Conservation (phyloP, 2,329 filamentous ascomycete genomes). For the Hymenoscyphus albidus region DNA sequence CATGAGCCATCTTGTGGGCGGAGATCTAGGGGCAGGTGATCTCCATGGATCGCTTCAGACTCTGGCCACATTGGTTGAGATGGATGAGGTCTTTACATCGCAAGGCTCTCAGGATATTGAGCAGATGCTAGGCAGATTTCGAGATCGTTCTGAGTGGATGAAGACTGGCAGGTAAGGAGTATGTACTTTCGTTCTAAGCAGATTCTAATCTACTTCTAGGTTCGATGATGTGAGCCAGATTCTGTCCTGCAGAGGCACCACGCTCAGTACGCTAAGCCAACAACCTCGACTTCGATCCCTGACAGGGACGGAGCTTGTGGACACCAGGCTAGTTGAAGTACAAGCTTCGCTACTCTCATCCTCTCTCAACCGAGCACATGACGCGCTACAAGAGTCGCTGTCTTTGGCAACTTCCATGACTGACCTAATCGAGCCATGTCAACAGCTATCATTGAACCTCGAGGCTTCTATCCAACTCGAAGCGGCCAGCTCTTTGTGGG, state of each 20-base stretch:
- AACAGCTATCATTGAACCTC: conserved; percentile 67
- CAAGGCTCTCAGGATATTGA: conserved; percentile 57
- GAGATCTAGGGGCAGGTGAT: conserved; percentile 47
- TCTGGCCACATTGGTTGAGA: conserved; percentile 72
- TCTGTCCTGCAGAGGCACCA: conserved; percentile 76
- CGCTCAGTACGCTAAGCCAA: conserved; percentile 74
- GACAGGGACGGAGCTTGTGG: conserved; percentile 56
- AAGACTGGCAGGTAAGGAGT: conserved; percentile 66
- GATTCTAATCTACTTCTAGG: conserved; percentile 41
- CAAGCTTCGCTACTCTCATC: conserved; percentile 74
- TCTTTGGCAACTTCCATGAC: conserved; percentile 81
- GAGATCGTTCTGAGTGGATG: conserved; percentile 72
- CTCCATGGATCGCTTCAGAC: conserved; percentile 56
- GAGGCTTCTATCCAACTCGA: conserved; percentile 77
- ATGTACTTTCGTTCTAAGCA: not conserved
- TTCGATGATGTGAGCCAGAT: conserved; percentile 77
- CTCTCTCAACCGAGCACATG: conserved; percentile 72
- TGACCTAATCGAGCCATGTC: conserved; percentile 67
- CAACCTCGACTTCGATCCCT: conserved; percentile 59
- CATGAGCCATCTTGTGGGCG: conserved; percentile 53
- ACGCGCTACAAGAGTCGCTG: conserved; percentile 79
- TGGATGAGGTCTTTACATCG: conserved; percentile 71
- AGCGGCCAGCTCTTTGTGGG: conserved; percentile 87
- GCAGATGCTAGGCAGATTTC: conserved; percentile 59
- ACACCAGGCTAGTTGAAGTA: conserved; percentile 69